phyloP scores from a whole-genome alignment of 257 asterid species.

The Forsythia viridissima region DNA sequence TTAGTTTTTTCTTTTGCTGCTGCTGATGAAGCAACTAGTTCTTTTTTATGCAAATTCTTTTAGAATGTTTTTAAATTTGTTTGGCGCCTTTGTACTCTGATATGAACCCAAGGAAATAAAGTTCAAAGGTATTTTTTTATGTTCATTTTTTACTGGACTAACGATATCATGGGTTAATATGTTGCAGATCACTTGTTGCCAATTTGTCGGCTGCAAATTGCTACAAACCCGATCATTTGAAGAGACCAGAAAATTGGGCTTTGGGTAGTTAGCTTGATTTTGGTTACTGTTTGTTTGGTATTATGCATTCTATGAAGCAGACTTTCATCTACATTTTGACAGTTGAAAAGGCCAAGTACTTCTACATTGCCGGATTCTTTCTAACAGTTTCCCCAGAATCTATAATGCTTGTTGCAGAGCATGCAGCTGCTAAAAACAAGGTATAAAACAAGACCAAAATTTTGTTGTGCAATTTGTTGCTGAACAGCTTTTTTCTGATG shows the following conservation, averaged over 20 bases:
- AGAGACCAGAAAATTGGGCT: constrained; percentile 85
- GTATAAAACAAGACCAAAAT: constrained; percentile 29
- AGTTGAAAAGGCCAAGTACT: constrained; percentile 96
- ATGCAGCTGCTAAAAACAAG: constrained; percentile 91
- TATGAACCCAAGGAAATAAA: background rate
- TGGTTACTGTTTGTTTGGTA: constrained; percentile 16
- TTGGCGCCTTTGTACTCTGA: background rate
- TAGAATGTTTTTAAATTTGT: background rate
- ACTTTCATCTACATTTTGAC: constrained; percentile 23
- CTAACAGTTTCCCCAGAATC: constrained; percentile 99
- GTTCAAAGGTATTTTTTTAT: background rate
- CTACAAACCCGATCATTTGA: constrained; percentile 82
- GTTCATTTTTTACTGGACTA: constrained; percentile 13
- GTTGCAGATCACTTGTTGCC: constrained; percentile 84
- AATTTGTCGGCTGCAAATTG: constrained; percentile 94
- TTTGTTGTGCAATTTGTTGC: constrained; percentile 12
- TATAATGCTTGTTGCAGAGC: constrained; percentile 88
- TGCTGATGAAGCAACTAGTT: background rate
- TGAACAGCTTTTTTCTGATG: constrained; percentile 8
- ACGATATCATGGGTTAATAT: constrained; percentile 15
- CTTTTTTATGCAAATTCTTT: background rate
- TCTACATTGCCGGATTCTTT: constrained; percentile 93
- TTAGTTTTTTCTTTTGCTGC: background rate
- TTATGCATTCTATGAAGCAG: constrained; percentile 10
- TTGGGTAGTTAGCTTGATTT: constrained; percentile 47